Conservation (phyloP, 106 monocot species). For the Platanthera zijinensis region DNA sequence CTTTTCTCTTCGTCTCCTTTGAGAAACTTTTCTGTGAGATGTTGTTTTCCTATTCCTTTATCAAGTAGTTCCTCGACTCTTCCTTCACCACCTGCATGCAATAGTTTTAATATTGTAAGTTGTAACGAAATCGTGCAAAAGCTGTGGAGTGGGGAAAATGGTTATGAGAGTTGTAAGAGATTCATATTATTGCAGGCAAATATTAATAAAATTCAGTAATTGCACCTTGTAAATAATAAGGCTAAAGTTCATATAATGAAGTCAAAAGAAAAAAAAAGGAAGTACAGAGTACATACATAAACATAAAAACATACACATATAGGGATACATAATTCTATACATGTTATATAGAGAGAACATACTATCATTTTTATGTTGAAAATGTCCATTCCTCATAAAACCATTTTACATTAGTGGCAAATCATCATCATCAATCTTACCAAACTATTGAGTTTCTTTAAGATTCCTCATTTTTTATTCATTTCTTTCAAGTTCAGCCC, state of each 20-base stretch:
- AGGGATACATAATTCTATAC: too few relatives aligned
- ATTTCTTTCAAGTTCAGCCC: too few relatives aligned
- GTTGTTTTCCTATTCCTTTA: conserved; percentile 20
- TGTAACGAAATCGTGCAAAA: background rate
- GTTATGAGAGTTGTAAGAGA: background rate
- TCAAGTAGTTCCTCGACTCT: conserved; percentile 55
- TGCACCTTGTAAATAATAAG: background rate
- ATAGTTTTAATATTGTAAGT: background rate
- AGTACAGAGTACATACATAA: too few relatives aligned
- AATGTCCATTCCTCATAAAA: too few relatives aligned
- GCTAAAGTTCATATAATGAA: background rate
- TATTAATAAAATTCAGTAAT: too few relatives aligned
- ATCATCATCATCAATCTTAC: too few relatives aligned
- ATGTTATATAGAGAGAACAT: too few relatives aligned
- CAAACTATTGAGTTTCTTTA: too few relatives aligned
- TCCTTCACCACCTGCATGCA: conserved; percentile 59
- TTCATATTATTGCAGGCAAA: background rate
- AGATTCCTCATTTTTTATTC: too few relatives aligned
- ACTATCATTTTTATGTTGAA: too few relatives aligned
- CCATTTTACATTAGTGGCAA: too few relatives aligned
- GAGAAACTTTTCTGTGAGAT: conserved; percentile 37
- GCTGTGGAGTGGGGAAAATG: background rate
- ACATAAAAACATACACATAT: too few relatives aligned
- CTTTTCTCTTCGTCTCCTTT: conserved; percentile 29
- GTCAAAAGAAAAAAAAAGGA: background rate